Conservation (phyloP, 805 yeast species). For the Grigorovia yakushimaensis region DNA sequence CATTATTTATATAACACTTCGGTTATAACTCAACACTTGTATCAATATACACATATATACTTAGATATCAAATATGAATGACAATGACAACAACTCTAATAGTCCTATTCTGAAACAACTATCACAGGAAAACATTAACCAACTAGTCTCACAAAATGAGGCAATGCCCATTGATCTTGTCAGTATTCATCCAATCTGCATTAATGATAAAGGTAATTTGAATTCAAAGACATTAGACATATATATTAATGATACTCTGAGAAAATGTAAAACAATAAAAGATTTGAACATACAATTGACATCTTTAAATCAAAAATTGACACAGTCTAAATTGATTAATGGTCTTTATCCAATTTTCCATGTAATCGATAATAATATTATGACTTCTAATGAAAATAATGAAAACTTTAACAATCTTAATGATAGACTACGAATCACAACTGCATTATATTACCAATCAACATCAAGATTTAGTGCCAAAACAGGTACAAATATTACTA, state of each 20-base stretch:
- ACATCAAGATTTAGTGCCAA: slow-evolving; percentile 54
- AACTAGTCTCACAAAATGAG: slow-evolving; percentile 10
- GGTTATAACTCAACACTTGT: too few species aligned
- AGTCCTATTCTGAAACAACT: neutral
- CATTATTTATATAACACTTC: too few species aligned
- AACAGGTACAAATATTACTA: slow-evolving; percentile 93
- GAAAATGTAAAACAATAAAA: slow-evolving; percentile 17
- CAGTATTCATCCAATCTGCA: slow-evolving; percentile 11
- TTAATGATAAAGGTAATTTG: slow-evolving; percentile 9
- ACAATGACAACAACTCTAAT: neutral
- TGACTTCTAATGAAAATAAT: neutral
- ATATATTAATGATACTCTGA: slow-evolving; percentile 22
- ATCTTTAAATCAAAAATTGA: slow-evolving; percentile 19
- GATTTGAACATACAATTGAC: slow-evolving; percentile 21
- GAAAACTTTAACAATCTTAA: neutral
- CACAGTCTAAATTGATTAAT: slow-evolving; percentile 9
- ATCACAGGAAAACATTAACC: slow-evolving; percentile 6
- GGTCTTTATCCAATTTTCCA: slow-evolving; percentile 5
- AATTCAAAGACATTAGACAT: slow-evolving; percentile 16
- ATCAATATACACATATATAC: neutral
- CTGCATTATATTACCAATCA: slow-evolving; percentile 7
- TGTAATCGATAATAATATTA: neutral
- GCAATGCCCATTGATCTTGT: slow-evolving; percentile 19
- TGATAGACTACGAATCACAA: slow-evolving; percentile 1
- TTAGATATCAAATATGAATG: neutral